Base-by-base conservation (phyloP, 345 rosid genomes). In the Bretschneidera sinensis region DNA sequence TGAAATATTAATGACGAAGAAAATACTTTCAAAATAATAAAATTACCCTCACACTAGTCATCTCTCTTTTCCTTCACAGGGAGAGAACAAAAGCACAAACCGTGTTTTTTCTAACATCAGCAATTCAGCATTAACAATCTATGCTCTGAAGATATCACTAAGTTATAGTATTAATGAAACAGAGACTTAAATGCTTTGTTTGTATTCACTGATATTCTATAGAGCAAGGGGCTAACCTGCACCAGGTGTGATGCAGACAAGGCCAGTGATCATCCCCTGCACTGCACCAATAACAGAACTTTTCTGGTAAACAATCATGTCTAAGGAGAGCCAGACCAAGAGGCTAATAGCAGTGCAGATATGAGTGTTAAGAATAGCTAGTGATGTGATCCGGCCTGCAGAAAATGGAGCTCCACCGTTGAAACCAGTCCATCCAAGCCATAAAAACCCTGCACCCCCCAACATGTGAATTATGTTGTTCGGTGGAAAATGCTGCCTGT, bases 381-480 rank as follows among this genome's bases (percentile, higher is more conserved):
- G 54, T 17, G 87, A 73, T 5, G 87, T 54, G 2, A 71, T 49
- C 8, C 28, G 9, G 2, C 74, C 75, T 0, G 71, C 81, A 0
- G 65, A 48, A 57, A 80, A 76, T 15, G 88, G 82, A 20, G 88
- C 62, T 5, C 91, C 86, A 4, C 91, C 91, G 28, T 83, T 83
- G 79, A 83, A 85, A 0, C 88, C 91, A 0, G 81, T 83, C 86
- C 88, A 80, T 24, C 88, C 91, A 10, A 81, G n/a, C 91, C 86
- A 83, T 21, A 83, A 69, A 63, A 85, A 75, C 51, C 91, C 88
- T 13, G 88, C 88, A 2, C 84, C 88, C 55, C 78, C 86, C 65
- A 81, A 45, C 82, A 83, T 70, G n/a, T 74, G 86, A 48, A 85
- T 74, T 67, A 85, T 81, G 70, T 79, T 85, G 74, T 85, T 85